Evolutionary conservation across 129 eudicot species (phyloP).

Genomic region (Saposhnikovia divaricata): DNA sequence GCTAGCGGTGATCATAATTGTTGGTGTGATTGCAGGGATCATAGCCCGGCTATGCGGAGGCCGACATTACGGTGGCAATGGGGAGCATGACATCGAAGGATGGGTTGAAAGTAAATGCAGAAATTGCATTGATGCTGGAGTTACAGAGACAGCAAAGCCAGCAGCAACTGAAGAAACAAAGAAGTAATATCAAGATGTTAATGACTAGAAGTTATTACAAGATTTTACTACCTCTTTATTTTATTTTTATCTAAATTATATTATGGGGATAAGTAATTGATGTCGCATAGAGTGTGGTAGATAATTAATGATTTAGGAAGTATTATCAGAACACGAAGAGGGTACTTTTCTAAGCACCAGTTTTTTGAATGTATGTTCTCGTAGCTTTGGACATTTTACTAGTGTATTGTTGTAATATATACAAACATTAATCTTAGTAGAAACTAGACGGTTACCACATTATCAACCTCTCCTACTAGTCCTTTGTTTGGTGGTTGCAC

Average conservation of each 20-base stretch:
- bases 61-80: conserved; percentile 56
- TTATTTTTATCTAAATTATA: neutral
- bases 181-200: conserved; percentile 28
- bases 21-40: conserved; percentile 66
- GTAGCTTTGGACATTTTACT: neutral
- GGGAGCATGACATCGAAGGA: conserved; percentile 75
- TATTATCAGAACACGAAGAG: too few species aligned
- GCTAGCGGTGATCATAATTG: conserved; percentile 65
- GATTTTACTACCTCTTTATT: neutral
- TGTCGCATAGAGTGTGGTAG: too few species aligned
- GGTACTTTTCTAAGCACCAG: too few species aligned
- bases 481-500: too few species aligned
- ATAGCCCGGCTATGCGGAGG: conserved; percentile 89
- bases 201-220: neutral
- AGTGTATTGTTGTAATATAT: neutral
- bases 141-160: conserved; percentile 25
- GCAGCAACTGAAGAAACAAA: conserved; percentile 33
- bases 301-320: too few species aligned
- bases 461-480: neutral
- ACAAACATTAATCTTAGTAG: neutral
- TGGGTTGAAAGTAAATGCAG: conserved; percentile 77
- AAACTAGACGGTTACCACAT: too few species aligned
- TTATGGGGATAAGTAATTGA: too few species aligned
- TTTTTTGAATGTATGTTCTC: too few species aligned
- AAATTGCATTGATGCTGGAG: conserved; percentile 72